Evolutionary conservation across 257 asterid genomes (phyloP).

Genomic region (Nicotiana tomentosiformis): DNA sequence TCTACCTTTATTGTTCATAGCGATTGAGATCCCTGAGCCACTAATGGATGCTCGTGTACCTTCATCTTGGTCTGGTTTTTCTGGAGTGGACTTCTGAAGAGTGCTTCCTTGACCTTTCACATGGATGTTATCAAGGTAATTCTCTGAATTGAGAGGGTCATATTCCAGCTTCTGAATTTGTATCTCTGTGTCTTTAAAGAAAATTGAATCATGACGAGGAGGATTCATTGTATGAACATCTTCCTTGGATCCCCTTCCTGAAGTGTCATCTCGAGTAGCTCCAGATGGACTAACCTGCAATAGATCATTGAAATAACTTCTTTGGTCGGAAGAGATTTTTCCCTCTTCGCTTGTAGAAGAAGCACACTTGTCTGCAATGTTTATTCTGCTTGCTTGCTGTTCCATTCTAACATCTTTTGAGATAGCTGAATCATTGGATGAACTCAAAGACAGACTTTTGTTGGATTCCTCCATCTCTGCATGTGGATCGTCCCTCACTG

Average conservation of each 20-base stretch:
- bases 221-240: neutral
- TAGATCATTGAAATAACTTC: neutral
- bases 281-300: neutral
- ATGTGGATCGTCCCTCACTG: conserved; percentile 4
- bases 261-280: neutral
- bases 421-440: neutral
- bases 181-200: neutral
- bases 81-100: conserved; percentile 11
- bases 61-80: neutral
- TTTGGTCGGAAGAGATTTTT: conserved; percentile 3
- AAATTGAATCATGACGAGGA: neutral
- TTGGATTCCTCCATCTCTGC: neutral
- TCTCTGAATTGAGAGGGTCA: neutral
- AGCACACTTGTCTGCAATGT: neutral
- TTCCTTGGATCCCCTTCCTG: neutral
- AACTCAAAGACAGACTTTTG: neutral
- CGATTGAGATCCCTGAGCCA: neutral
- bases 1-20: neutral
- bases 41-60: neutral
- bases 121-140: neutral
- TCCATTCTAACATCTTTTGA: neutral
- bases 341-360: neutral
- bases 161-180: neutral
- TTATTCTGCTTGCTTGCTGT: neutral
- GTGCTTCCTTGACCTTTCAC: neutral